Evolutionary conservation across 1,284 basidiomycete species (phyloP).

Genomic region (Cutaneotrichosporon sp.): DNA sequence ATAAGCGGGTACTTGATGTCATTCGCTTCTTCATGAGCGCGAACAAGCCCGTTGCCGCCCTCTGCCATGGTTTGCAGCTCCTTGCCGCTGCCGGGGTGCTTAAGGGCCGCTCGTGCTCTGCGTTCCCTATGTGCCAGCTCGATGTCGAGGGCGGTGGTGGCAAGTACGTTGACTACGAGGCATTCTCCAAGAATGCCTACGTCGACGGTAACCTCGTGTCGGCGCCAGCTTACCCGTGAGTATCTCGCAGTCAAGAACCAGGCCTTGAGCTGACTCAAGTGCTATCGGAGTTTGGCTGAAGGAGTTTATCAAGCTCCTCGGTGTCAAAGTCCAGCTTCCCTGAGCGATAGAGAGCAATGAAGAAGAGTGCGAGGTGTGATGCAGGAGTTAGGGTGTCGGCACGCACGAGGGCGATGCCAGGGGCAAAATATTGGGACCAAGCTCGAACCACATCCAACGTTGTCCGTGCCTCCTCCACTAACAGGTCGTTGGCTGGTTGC

Average conservation of each 20-base stretch:
- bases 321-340: conserved; percentile 22
- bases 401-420: no score
- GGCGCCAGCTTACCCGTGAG: conserved; percentile 26
- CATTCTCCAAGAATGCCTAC: conserved; percentile 25
- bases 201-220: conserved; percentile 27
- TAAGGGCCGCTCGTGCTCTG: conserved; percentile 24
- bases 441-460: not conserved
- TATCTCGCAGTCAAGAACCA: not conserved
- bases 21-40: conserved; percentile 19
- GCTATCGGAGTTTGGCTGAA: conserved; percentile 27
- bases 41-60: conserved; percentile 23
- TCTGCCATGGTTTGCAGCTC: conserved; percentile 29
- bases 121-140: conserved; percentile 30
- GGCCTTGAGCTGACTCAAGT: conserved; percentile 1
- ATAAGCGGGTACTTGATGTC: conserved; percentile 26
- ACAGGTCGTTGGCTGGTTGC: not conserved
- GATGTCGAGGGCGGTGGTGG: conserved; percentile 27
- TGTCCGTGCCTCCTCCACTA: not conserved
- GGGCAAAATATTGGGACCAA: not conserved
- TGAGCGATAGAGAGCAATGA: not conserved
- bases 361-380: not conserved
- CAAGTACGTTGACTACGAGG: conserved; percentile 27
- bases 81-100: conserved; percentile 25
- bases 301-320: conserved; percentile 22
- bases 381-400: not conserved